Conservation (phyloP, 2,329 filamentous ascomycete species). For the Ophiocordyceps australis region DNA sequence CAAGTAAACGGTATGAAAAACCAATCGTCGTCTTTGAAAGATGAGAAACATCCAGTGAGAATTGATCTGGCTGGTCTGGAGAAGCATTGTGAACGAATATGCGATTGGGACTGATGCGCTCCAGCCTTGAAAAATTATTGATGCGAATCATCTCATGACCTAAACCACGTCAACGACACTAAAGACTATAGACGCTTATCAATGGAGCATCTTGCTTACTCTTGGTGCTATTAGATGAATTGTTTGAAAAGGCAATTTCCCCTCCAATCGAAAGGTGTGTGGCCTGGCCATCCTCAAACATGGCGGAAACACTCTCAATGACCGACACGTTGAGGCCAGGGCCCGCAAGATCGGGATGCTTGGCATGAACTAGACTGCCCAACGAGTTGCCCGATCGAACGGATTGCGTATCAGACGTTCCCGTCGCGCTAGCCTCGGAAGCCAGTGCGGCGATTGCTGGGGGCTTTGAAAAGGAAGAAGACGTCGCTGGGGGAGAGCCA, state of each 20-base stretch:
- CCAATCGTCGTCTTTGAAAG: conserved; percentile 60
- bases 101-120: conserved; percentile 85
- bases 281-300: conserved; percentile 57
- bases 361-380: conserved; percentile 46
- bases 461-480: conserved; percentile 13
- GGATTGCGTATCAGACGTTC: conserved; percentile 70
- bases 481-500: conserved; percentile 4
- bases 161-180: conserved; percentile 8
- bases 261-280: conserved; percentile 62
- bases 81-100: conserved; percentile 62
- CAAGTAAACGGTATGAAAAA: conserved; percentile 82
- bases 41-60: conserved; percentile 54
- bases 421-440: conserved; percentile 41
- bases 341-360: conserved; percentile 65
- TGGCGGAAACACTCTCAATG: conserved; percentile 78
- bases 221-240: conserved; percentile 31
- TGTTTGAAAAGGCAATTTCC: conserved; percentile 78
- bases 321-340: conserved; percentile 76
- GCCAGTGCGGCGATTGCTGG: conserved; percentile 35
- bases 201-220: conserved; percentile 21
- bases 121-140: conserved; percentile 73
- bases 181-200: not conserved
- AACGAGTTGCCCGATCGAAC: conserved; percentile 77
- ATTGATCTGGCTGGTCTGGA: conserved; percentile 56
- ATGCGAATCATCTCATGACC: conserved; percentile 55